Percentiles rank a stretch among this genome's conserved stretches.
Evolutionary conservation across 768 basidiomycete genomes (phyloP).

Genomic region (Nidularia sp.): DNA sequence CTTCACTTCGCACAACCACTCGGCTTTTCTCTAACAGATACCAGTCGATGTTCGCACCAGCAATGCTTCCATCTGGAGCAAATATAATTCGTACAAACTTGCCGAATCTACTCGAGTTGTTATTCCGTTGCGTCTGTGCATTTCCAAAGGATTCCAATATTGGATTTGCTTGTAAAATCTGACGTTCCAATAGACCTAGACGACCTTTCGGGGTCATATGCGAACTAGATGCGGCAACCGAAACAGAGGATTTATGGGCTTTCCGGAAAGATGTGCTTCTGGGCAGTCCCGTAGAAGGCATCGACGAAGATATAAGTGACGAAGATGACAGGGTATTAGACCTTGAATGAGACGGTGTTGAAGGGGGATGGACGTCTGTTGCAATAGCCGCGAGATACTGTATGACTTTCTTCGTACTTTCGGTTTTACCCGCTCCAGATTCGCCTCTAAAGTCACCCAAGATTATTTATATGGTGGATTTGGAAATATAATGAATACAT

Average conservation of each 20-base stretch:
- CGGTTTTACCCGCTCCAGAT: constrained; percentile 98
- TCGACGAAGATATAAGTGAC: constrained; percentile 40
- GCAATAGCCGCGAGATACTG: constrained; percentile 99
- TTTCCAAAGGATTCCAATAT: constrained; percentile 98
- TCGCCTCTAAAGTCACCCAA: constrained; percentile 63
- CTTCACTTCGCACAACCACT: constrained; percentile 82
- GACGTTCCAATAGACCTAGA: constrained; percentile 87
- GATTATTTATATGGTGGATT: background rate
- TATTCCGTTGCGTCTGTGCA: constrained; percentile 96
- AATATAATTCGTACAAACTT: constrained; percentile 98
- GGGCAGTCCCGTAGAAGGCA: constrained; percentile 67
- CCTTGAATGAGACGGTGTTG: constrained; percentile 59
- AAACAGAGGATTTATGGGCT: constrained; percentile 41
- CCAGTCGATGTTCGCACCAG: constrained; percentile 98
- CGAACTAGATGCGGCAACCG: constrained; percentile 37
- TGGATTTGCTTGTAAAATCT: constrained; percentile 97
- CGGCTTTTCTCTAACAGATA: constrained; percentile 97
- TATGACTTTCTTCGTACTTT: constrained; percentile 98
- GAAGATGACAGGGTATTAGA: constrained; percentile 54
- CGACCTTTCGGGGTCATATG: constrained; percentile 62
- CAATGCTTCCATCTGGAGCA: constrained; percentile 88
- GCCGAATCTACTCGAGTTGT: constrained; percentile 98
- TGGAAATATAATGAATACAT: constrained; percentile 22
- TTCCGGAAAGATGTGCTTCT: constrained; percentile 60
- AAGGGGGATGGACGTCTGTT: constrained; percentile 62